Evolutionary conservation across 2,329 filamentous ascomycete genomes (phyloP), one percentile per base, ranked within the genome.

Genomic region (Penicillium sp.): DNA sequence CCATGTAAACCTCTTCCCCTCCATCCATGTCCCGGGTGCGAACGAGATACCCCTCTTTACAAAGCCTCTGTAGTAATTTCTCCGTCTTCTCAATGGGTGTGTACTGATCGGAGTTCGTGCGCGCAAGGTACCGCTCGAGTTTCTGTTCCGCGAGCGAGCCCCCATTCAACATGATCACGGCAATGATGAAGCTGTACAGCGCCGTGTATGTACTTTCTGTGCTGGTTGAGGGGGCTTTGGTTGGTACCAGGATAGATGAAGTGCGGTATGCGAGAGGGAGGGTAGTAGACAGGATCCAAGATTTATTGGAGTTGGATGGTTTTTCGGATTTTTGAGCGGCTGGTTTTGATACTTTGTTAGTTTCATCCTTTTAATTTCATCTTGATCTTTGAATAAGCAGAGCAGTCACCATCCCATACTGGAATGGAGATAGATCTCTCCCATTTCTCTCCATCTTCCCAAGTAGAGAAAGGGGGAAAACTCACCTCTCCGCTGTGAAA

Each of bases 1-100:
- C 84, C 53, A 89, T 84, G 82, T 90, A 99, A 2, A 84, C 81
- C 59, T 93, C 87, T 35, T 96, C 90, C 25, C 89, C 90, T 1
- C 85, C 85, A 64, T 75, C 74, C 60, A 70, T 83, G 63, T 97
- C 92, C 20, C 86, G 82, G 48, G 87, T 82, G 60, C 85, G 89
- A 33, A 92, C 80, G 2, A 99, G 77, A 68, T 99, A 99, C 0
- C 89, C 89, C 51, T 97, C 92, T 60, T 83, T 87, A 60, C 87
- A 82, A 78, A 97, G 87, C 49, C 84, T 83, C 62, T 87, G 84
- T 12, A 97, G 76, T 3, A 93, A 77, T 50, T 85, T 81, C 6
- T 95, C 89, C 1, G 90, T 95, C 67, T 85, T 89, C 42, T 90
- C 88, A 54, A 87, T 76, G 0, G 89, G 89, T 2, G 92, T 87